phyloP scores from a whole-genome alignment of 169 alveolate genomes.

The Cryptosporidium viatorum region DNA sequence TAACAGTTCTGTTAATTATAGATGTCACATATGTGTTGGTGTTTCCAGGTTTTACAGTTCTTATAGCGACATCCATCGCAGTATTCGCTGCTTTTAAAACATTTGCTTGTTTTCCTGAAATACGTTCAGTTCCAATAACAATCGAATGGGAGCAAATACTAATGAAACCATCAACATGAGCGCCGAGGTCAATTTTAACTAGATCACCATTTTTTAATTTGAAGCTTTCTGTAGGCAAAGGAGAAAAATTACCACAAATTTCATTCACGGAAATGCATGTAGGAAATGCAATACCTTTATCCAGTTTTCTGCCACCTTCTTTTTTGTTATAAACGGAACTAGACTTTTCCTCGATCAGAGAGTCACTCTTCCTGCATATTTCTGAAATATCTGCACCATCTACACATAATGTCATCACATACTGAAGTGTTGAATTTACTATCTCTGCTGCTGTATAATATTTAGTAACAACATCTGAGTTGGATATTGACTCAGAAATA shows the following conservation, averaged over 20 bases:
- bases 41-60: constrained; percentile 90
- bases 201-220: constrained; percentile 90
- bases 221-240: constrained; percentile 84
- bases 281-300: constrained; percentile 97
- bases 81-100: constrained; percentile 90
- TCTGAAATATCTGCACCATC: constrained; percentile 86
- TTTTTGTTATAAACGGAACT: constrained; percentile 77
- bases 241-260: constrained; percentile 93
- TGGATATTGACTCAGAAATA: constrained; percentile 48
- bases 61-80: constrained; percentile 93
- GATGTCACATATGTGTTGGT: constrained; percentile 93
- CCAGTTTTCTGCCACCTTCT: constrained; percentile 86
- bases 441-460: constrained; percentile 86
- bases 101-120: constrained; percentile 79
- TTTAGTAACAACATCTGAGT: constrained; percentile 84
- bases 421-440: constrained; percentile 81
- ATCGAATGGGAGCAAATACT: constrained; percentile 91
- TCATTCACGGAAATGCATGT: constrained; percentile 95
- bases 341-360: constrained; percentile 81
- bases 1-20: constrained; percentile 88
- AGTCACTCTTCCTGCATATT: constrained; percentile 83
- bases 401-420: constrained; percentile 77
- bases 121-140: constrained; percentile 78
- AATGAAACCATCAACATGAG: constrained; percentile 93
- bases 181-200: constrained; percentile 93